phyloP scores from a whole-genome alignment of 352 stramenopile genomes.

The Elongisporangium prolatum region DNA sequence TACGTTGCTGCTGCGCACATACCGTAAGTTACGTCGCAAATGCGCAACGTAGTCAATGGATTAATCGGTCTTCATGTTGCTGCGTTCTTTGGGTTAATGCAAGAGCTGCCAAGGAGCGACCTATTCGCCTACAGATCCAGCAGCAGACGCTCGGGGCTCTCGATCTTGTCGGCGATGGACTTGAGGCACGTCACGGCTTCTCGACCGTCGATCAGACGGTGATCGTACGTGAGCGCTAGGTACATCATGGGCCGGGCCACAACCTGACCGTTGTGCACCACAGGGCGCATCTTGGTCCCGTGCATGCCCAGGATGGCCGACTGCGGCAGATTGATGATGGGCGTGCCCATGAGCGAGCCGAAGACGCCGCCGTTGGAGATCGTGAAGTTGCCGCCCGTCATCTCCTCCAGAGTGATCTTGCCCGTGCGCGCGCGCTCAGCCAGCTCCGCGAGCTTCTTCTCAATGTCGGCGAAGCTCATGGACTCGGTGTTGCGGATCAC shows the following conservation, averaged over 20 bases:
- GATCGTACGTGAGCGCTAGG: slow-evolving; percentile 99
- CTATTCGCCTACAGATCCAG: slow-evolving; percentile 92
- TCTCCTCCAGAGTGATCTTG: slow-evolving; percentile 86
- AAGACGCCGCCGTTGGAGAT: slow-evolving; percentile 99
- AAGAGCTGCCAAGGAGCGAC: too few species aligned
- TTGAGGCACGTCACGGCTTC: slow-evolving; percentile 99
- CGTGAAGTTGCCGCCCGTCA: slow-evolving; percentile 97
- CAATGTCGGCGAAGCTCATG: slow-evolving; percentile 98
- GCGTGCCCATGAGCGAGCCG: slow-evolving; percentile 97
- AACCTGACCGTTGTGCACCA: slow-evolving; percentile 94
- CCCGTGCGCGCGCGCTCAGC: slow-evolving; percentile 68
- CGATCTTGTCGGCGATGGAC: slow-evolving; percentile 97
- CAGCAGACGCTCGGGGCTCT: slow-evolving; percentile 94
- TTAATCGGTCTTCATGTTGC: too few species aligned
- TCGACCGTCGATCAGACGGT: slow-evolving; percentile 97
- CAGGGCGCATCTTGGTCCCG: slow-evolving; percentile 96
- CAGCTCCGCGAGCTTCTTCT: slow-evolving; percentile 95
- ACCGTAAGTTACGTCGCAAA: too few species aligned
- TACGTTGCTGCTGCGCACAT: too few species aligned
- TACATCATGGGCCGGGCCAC: slow-evolving; percentile 99
- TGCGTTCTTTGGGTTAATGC: too few species aligned
- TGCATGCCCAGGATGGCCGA: slow-evolving; percentile 99
- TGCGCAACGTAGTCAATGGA: too few species aligned
- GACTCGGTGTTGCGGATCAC: slow-evolving; percentile 97
- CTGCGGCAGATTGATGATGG: slow-evolving; percentile 99